These are phyloP conservation scores for Coemansia sp. DNA, from an alignment of 371 early-diverging fungal species.

Conservation along the genomic window DNA sequence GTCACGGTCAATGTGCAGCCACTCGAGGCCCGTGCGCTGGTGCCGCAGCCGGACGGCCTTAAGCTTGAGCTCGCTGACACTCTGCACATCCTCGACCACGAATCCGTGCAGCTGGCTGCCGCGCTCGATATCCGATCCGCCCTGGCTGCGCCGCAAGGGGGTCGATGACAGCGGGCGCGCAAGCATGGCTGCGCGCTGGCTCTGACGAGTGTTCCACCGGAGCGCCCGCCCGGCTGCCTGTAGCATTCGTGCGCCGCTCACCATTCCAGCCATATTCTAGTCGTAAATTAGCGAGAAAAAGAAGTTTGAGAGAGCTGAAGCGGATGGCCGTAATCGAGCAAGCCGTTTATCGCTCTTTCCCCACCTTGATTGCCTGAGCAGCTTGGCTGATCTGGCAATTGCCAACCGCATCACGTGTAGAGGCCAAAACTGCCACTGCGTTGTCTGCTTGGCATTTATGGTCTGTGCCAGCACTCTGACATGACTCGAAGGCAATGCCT, in stretches of 20 bases:
- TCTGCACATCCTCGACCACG: conserved; percentile 28
- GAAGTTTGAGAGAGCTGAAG: no score
- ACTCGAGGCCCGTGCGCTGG: conserved; percentile 79
- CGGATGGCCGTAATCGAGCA: no score
- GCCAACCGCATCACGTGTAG: no score
- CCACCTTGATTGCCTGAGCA: no score
- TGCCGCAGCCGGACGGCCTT: conserved; percentile 56
- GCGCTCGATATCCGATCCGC: neutral
- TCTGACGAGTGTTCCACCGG: neutral
- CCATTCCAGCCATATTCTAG: neutral
- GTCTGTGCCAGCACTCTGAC: no score
- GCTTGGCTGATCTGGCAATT: no score
- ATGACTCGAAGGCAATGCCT: no score
- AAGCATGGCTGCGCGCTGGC: neutral
- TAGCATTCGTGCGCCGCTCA: conserved; percentile 12
- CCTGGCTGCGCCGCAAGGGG: neutral
- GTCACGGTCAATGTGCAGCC: conserved; percentile 82
- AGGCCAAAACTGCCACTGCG: no score
- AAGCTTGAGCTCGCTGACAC: conserved; percentile 44
- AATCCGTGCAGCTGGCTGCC: conserved; percentile 38
- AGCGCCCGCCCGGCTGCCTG: neutral
- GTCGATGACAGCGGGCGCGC: neutral
- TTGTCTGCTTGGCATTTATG: no score
- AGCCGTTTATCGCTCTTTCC: no score
- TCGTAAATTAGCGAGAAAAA: no score